Conservation (phyloP, 805 yeast genomes). For the Ogataea glucozyma region DNA sequence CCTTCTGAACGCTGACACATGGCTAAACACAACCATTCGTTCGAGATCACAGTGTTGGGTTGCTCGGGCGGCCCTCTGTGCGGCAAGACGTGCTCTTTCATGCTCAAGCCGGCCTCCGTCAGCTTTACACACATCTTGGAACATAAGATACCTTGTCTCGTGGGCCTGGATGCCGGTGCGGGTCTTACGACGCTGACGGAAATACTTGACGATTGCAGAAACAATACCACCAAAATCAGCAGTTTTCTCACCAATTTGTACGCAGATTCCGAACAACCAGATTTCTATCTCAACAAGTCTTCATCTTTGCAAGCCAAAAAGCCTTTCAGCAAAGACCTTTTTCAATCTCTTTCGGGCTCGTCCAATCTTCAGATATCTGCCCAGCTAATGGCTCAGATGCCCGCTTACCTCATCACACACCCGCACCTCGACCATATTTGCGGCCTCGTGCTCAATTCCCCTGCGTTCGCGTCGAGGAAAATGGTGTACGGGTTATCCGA, state of each 20-base stretch:
- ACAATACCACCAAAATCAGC: conserved; percentile 4
- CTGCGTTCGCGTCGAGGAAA: conserved; percentile 46
- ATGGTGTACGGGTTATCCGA: conserved; percentile 52
- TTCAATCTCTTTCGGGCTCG: conserved; percentile 5
- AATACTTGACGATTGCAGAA: conserved; percentile 17
- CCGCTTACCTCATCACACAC: conserved; percentile 65
- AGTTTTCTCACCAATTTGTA: conserved; percentile 22
- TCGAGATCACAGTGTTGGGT: conserved; percentile 71
- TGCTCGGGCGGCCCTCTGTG: conserved; percentile 86
- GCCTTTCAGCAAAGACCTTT: conserved; percentile 12
- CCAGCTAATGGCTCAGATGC: conserved; percentile 38
- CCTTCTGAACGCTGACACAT: neutral
- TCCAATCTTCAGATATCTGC: conserved; percentile 17
- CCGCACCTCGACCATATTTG: conserved; percentile 82
- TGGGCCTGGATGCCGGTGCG: conserved; percentile 80
- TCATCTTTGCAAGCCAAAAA: neutral
- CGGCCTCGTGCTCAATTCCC: conserved; percentile 70
- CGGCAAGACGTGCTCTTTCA: conserved; percentile 63
- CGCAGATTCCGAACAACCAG: conserved; percentile 13
- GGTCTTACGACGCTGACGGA: conserved; percentile 61
- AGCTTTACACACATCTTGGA: conserved; percentile 42
- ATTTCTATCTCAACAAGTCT: conserved; percentile 13
- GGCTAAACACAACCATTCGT: conserved; percentile 22
- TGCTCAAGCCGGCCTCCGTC: conserved; percentile 56
- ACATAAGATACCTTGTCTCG: conserved; percentile 36